Evolutionary conservation across 2,329 filamentous ascomycete species (phyloP).

Genomic region (Acarospora socialis): DNA sequence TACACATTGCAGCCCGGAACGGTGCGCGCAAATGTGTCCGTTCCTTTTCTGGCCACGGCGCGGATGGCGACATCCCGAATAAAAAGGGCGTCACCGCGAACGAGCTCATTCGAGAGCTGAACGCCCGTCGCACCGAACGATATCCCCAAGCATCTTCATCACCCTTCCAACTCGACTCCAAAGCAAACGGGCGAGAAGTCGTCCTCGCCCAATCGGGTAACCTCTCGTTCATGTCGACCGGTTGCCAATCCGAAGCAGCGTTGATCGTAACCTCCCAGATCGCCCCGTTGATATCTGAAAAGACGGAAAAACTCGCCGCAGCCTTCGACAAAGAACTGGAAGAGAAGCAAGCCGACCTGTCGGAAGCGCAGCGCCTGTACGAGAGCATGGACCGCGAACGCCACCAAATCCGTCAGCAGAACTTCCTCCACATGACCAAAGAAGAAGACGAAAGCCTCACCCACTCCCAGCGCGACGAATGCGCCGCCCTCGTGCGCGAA

Average conservation of each 20-base stretch:
- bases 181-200: no score
- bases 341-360: constrained; percentile 24
- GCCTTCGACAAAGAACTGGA: constrained; percentile 23
- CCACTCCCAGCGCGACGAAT: constrained; percentile 22
- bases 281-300: constrained; percentile 21
- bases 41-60: constrained; percentile 57
- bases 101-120: constrained; percentile 61
- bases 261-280: constrained; percentile 10
- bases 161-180: constrained; percentile 29
- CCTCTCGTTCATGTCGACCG: no score
- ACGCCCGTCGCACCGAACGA: constrained; percentile 51
- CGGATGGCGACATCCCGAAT: constrained; percentile 71
- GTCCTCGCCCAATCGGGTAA: no score
- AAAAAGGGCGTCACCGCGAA: constrained; percentile 69
- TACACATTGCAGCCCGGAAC: constrained; percentile 45
- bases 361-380: constrained; percentile 27
- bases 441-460: neutral
- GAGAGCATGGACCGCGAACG: constrained; percentile 31
- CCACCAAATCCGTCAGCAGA: constrained; percentile 28
- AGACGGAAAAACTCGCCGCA: constrained; percentile 30
- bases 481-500: constrained; percentile 22
- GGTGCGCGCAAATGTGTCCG: constrained; percentile 84
- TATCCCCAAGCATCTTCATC: constrained; percentile 63
- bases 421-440: constrained; percentile 12
- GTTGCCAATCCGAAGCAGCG: no score